Evolutionary conservation across 2,329 filamentous ascomycete genomes (phyloP).

Genomic region (Ceratocystis huliohia): DNA sequence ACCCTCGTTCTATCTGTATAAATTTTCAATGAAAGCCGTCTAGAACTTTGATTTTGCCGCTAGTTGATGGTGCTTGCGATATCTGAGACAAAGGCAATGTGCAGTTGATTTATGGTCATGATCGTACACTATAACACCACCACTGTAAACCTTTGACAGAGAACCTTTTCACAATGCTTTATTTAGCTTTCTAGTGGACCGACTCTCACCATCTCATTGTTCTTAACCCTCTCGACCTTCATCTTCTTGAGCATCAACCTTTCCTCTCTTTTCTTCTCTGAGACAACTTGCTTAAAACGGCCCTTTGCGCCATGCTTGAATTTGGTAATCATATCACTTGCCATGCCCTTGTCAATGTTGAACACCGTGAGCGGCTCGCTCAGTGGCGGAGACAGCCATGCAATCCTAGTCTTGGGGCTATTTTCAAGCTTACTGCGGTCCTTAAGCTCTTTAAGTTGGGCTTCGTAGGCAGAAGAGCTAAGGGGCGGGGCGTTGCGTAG

Average conservation of each 20-base stretch:
- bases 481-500: conserved; percentile 35
- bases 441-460: conserved; percentile 39
- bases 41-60: too few relatives aligned
- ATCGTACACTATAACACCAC: too few relatives aligned
- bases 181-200: conserved; percentile 33
- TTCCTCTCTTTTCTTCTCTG: conserved; percentile 37
- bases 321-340: conserved; percentile 85
- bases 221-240: conserved; percentile 31
- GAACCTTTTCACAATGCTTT: background rate
- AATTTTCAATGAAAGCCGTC: too few relatives aligned
- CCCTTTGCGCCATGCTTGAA: conserved; percentile 68
- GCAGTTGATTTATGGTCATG: too few relatives aligned
- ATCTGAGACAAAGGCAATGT: too few relatives aligned
- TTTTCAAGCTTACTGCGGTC: background rate
- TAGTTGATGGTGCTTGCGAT: too few relatives aligned
- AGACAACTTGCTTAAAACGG: conserved; percentile 43
- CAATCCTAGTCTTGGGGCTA: background rate
- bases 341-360: conserved; percentile 64
- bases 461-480: conserved; percentile 18
- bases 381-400: background rate
- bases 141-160: too few relatives aligned
- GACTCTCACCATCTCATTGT: conserved; percentile 41
- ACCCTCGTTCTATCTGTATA: too few relatives aligned
- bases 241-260: conserved; percentile 28
- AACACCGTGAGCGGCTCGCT: conserved; percentile 38